Conservation (phyloP, 768 basidiomycete species). For the Amanita rubescens region DNA sequence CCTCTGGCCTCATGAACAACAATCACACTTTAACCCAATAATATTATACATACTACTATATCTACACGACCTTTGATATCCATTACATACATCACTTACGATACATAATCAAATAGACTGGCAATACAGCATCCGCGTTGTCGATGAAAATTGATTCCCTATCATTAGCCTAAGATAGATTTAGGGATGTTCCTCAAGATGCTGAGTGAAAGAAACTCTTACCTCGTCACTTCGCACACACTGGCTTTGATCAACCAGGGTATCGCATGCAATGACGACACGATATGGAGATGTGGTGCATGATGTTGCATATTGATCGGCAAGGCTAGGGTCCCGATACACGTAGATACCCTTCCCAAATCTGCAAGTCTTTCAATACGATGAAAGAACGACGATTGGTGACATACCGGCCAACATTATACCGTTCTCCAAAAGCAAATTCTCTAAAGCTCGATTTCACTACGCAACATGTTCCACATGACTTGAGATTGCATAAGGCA, state of each 20-base stretch:
- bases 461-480: constrained; percentile 59
- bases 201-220: constrained; percentile 9
- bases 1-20: constrained; percentile 34
- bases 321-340: constrained; percentile 48
- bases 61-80: constrained; percentile 7
- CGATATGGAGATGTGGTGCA: constrained; percentile 62
- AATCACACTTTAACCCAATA: neutral
- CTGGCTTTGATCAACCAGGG: constrained; percentile 32
- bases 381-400: neutral
- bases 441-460: constrained; percentile 49
- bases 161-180: constrained; percentile 31
- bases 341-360: constrained; percentile 60
- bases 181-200: neutral
- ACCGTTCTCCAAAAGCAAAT: constrained; percentile 48
- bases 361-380: constrained; percentile 23
- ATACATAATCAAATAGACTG: constrained; percentile 55
- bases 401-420: constrained; percentile 48
- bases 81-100: constrained; percentile 22
- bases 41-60: constrained; percentile 2
- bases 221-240: constrained; percentile 21
- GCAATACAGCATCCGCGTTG: constrained; percentile 46
- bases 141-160: constrained; percentile 48
- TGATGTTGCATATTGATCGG: constrained; percentile 57
- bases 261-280: constrained; percentile 56
- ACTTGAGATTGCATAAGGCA: constrained; percentile 46